phyloP scores from a whole-genome alignment of 768 basidiomycete genomes.

The Tubosaeta sp. region DNA sequence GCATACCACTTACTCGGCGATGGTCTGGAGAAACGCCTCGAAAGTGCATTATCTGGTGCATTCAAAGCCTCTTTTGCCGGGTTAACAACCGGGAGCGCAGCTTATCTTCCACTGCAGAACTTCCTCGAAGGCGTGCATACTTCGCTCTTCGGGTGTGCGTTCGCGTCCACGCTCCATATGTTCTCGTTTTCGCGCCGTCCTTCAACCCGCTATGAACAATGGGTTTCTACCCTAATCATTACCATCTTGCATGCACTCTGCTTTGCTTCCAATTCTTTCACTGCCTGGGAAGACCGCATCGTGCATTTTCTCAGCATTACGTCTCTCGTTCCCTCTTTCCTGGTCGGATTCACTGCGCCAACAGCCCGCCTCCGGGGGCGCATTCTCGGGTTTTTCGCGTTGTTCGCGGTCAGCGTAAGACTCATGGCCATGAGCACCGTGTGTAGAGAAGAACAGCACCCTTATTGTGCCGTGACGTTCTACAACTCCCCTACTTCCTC shows the following conservation, averaged over 20 bases:
- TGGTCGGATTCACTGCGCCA: conserved; percentile 65
- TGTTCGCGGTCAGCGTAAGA: conserved; percentile 66
- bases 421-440: conserved; percentile 80
- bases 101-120: conserved; percentile 28
- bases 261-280: conserved; percentile 93
- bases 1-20: conserved; percentile 49
- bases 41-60: conserved; percentile 27
- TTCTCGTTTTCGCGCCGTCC: conserved; percentile 42
- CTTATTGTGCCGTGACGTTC: conserved; percentile 87
- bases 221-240: conserved; percentile 38
- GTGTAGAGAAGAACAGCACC: conserved; percentile 92
- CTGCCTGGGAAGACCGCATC: conserved; percentile 94
- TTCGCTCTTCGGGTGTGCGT: conserved; percentile 43
- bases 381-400: conserved; percentile 67
- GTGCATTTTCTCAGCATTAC: conserved; percentile 69
- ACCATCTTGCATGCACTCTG: conserved; percentile 66
- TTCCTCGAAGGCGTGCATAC: conserved; percentile 49
- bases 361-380: conserved; percentile 65
- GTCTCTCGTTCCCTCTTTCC: conserved; percentile 55
- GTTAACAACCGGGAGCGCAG: conserved; percentile 35
- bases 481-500: conserved; percentile 70
- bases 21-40: conserved; percentile 44
- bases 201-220: conserved; percentile 23
- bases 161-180: conserved; percentile 44
- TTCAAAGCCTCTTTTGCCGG: conserved; percentile 33